A percentile compares a stretch with the other conserved stretches of the same genome.
Conservation (phyloP, 2,329 filamentous ascomycete genomes). For the Aureobasidium mangrovei region DNA sequence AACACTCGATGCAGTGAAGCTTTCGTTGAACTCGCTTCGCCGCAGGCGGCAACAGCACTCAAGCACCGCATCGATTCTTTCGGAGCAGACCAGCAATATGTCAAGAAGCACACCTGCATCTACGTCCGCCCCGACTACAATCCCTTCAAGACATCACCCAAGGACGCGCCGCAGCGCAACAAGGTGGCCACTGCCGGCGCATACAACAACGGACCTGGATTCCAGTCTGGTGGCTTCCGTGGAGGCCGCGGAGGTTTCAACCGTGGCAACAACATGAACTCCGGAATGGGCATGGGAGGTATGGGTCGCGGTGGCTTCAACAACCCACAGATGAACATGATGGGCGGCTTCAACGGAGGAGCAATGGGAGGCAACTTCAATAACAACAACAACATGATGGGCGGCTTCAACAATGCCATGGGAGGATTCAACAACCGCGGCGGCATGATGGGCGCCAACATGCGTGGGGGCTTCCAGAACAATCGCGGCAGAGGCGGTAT, state of each 20-base stretch:
- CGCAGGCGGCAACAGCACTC: constrained; percentile 74
- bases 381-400: constrained; percentile 28
- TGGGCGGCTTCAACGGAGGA: constrained; percentile 21
- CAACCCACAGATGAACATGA: constrained; percentile 16
- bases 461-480: constrained; percentile 28
- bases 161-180: constrained; percentile 67
- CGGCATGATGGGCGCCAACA: constrained; percentile 44
- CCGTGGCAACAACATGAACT: constrained; percentile 19
- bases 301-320: constrained; percentile 17
- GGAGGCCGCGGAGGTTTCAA: constrained; percentile 25
- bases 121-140: constrained; percentile 73
- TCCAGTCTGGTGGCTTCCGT: constrained; percentile 42
- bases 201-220: constrained; percentile 30
- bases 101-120: constrained; percentile 60
- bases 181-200: constrained; percentile 45
- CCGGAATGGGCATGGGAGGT: constrained; percentile 17
- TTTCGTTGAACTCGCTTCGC: constrained; percentile 75
- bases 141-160: constrained; percentile 83
- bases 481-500: constrained; percentile 14
- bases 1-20: constrained; percentile 46
- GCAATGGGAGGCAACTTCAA: constrained; percentile 31
- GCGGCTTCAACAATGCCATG: constrained; percentile 39
- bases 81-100: constrained; percentile 46
- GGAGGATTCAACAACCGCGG: constrained; percentile 47
- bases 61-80: constrained; percentile 72